phyloP scores from a whole-genome alignment of 768 basidiomycete genomes.

The Russula virescens region DNA sequence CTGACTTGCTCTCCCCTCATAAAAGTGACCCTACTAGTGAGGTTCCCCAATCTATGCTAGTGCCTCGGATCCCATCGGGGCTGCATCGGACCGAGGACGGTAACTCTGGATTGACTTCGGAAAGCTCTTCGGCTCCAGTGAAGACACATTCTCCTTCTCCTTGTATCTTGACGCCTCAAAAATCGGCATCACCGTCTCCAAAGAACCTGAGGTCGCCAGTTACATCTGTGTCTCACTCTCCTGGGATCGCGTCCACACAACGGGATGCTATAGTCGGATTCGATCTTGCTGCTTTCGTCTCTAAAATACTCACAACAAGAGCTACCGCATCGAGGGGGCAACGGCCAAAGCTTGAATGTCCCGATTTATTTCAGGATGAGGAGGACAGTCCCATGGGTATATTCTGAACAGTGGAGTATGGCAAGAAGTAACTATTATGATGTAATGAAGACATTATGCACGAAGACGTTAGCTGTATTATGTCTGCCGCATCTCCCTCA shows the following conservation, averaged over 20 bases:
- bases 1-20: not conserved
- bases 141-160: not conserved
- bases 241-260: not conserved
- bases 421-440: not conserved
- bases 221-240: not conserved
- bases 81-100: not conserved
- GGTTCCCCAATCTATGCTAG: not conserved
- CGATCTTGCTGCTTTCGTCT: constrained; percentile 3
- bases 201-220: not conserved
- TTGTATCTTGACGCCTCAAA: not conserved
- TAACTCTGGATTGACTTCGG: not conserved
- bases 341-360: not conserved
- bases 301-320: not conserved
- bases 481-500: constrained; percentile 37
- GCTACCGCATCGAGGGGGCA: not conserved
- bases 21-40: not conserved
- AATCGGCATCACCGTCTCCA: not conserved
- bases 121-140: not conserved
- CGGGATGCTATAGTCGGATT: not conserved
- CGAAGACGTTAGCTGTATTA: not conserved
- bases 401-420: not conserved
- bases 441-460: constrained; percentile 3
- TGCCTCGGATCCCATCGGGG: not conserved
- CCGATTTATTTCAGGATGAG: constrained; percentile 9
- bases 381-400: not conserved